Conservation (phyloP, 148 eudicot genomes). For the Pharnaceum exiguum region DNA sequence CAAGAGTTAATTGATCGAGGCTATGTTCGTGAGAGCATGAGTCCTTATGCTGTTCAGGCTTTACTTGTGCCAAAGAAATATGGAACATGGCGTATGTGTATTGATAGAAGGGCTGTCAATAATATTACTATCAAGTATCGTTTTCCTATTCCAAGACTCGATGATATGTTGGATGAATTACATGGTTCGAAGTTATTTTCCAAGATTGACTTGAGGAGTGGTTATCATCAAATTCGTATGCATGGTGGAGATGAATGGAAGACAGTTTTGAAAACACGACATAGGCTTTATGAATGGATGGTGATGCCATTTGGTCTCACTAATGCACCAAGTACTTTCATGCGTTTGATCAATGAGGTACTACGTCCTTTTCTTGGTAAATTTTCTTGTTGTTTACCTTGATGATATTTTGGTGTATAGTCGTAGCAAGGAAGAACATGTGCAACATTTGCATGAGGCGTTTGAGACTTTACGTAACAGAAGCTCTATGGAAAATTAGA, state of each 20-base stretch:
- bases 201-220: too few species aligned
- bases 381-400: not conserved
- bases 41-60: conserved; percentile 3
- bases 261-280: too few species aligned
- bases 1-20: conserved; percentile 6
- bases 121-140: too few species aligned
- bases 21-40: conserved; percentile 6
- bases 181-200: too few species aligned
- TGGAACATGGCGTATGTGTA: too few species aligned
- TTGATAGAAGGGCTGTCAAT: too few species aligned
- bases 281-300: too few species aligned
- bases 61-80: conserved; percentile 17
- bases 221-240: too few species aligned
- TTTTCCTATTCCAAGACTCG: too few species aligned
- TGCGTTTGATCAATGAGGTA: not conserved
- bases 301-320: too few species aligned
- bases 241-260: too few species aligned
- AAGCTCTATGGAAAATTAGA: not conserved
- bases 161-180: too few species aligned
- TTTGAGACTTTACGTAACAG: not conserved
- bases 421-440: not conserved
- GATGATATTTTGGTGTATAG: not conserved
- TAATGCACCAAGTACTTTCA: not conserved
- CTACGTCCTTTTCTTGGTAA: not conserved
- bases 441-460: not conserved